Percentiles rank a stretch among this genome's conserved stretches.
phyloP scores from a whole-genome alignment of 179 eudicot species.

The Vitellaria paradoxa region DNA sequence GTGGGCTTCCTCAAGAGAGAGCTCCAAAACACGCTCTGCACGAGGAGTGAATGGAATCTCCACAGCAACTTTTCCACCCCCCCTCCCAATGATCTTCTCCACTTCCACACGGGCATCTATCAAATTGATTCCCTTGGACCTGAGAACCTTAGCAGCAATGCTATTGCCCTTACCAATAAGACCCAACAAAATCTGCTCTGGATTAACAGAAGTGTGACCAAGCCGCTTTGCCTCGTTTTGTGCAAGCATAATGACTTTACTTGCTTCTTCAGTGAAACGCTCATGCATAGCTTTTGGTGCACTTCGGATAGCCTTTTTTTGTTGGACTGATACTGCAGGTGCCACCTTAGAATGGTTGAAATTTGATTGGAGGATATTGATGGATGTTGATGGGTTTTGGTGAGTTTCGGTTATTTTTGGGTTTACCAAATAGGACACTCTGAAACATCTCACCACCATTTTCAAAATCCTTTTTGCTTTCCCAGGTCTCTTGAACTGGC shows the following conservation, averaged over 20 bases:
- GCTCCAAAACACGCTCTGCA: no score
- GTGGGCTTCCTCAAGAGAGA: no score
- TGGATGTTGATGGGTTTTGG: no score
- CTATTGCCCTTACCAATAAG: constrained; percentile 81
- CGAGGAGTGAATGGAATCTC: constrained; percentile 13
- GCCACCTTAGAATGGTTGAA: constrained; percentile 59
- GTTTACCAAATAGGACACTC: no score
- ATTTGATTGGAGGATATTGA: no score
- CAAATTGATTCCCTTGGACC: constrained; percentile 90
- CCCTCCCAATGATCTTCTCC: constrained; percentile 92
- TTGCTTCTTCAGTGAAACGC: constrained; percentile 92
- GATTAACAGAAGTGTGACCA: no score
- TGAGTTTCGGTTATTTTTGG: no score
- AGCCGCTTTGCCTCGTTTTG: no score
- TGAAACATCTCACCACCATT: constrained; percentile 59
- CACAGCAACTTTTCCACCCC: constrained; percentile 92
- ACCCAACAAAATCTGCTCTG: no score
- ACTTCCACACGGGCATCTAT: constrained; percentile 97
- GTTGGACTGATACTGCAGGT: constrained; percentile 38
- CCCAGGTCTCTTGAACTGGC: constrained; percentile 40
- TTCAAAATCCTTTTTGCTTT: constrained; percentile 40
- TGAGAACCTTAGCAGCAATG: constrained; percentile 95
- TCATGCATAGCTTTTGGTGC: constrained; percentile 86
- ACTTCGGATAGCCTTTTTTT: constrained; percentile 47
- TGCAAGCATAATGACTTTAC: constrained; percentile 29